These are phyloP conservation scores for Primulina huaijiensis DNA, from an alignment of 257 asterid species.

Conservation along the genomic window DNA sequence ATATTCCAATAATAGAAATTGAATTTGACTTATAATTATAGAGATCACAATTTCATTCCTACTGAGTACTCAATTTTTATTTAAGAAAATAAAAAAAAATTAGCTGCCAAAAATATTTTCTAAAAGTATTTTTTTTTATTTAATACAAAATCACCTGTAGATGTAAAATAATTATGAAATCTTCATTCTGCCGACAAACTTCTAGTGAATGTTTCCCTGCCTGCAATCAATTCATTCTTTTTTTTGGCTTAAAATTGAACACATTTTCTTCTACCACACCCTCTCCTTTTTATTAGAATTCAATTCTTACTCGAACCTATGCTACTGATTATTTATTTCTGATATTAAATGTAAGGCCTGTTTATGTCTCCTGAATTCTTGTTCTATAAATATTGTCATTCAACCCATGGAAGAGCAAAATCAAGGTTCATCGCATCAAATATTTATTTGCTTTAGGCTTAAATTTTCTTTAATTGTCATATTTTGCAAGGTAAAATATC, in stretches of 20 bases:
- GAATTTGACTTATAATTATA: no score
- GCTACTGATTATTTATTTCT: constrained; percentile 30
- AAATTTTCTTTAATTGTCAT: constrained; percentile 10
- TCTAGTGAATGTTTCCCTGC: constrained; percentile 38
- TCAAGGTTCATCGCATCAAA: constrained; percentile 25
- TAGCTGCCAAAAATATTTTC: no score
- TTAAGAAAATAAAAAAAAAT: no score
- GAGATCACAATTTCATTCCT: no score
- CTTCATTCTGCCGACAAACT: constrained; percentile 38
- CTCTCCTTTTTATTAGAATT: constrained; percentile 29
- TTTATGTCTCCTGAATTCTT: constrained; percentile 23
- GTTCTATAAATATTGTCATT: constrained; percentile 32
- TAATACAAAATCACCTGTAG: no score
- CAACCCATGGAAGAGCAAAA: constrained; percentile 10
- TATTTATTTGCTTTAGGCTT: not conserved
- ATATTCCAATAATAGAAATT: no score
- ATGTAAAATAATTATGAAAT: not conserved
- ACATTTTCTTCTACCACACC: constrained; percentile 31
- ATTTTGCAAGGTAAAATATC: constrained; percentile 28
- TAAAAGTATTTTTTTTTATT: no score
- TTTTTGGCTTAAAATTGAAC: constrained; percentile 4
- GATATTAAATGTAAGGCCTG: constrained; percentile 26
- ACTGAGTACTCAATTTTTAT: no score
- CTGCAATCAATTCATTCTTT: constrained; percentile 30
- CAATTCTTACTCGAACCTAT: constrained; percentile 19